Evolutionary conservation across 306 rosid species (phyloP).

Genomic region (Morella rubra): DNA sequence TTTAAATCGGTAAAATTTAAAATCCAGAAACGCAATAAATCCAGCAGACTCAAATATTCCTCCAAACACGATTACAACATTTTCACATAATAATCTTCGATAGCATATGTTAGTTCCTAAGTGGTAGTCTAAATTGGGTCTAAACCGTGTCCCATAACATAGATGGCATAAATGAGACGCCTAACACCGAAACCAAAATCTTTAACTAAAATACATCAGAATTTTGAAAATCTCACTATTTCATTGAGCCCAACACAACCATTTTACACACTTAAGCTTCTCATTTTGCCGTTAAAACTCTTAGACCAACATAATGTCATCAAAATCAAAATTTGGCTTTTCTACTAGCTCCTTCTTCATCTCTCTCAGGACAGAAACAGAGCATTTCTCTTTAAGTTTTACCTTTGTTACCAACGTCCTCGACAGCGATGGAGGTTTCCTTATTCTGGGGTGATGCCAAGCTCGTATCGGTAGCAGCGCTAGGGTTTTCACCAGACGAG

Average conservation of each 20-base stretch:
- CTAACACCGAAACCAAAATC: too few relatives aligned
- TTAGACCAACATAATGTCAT: not conserved
- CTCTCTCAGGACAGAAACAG: slow-evolving; percentile 16
- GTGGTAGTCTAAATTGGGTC: too few relatives aligned
- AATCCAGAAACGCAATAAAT: not conserved
- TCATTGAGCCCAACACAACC: not conserved
- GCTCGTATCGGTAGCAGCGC: not conserved
- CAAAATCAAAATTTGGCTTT: not conserved
- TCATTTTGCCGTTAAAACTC: not conserved
- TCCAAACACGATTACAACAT: not conserved
- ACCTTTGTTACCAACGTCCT: slow-evolving; percentile 68
- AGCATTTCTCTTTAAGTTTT: not conserved
- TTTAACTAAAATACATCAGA: not conserved
- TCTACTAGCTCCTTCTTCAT: not conserved
- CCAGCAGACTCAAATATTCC: not conserved
- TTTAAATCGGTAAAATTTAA: too few relatives aligned
- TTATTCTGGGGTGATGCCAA: slow-evolving; percentile 1
- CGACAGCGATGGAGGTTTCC: slow-evolving; percentile 19
- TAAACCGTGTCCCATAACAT: too few relatives aligned
- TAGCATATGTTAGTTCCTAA: too few relatives aligned
- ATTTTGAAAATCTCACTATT: not conserved
- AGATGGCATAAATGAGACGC: too few relatives aligned
- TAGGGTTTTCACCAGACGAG: not conserved
- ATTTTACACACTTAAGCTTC: not conserved
- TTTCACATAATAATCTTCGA: not conserved